These are phyloP conservation scores for Trichoderma gamsii DNA, from an alignment of 495 filamentous ascomycete species.

Conservation along the genomic window DNA sequence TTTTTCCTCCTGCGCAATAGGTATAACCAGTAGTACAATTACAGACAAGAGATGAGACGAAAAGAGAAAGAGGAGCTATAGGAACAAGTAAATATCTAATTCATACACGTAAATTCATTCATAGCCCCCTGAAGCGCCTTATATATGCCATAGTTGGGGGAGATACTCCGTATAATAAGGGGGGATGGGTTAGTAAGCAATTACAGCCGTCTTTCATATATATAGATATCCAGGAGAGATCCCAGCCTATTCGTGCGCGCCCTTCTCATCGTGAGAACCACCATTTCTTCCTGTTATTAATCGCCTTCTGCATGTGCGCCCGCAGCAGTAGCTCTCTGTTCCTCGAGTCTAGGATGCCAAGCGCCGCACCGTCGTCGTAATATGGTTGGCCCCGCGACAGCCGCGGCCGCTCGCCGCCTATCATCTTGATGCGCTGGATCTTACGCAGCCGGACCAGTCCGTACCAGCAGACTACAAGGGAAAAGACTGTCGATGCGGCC, in stretches of 20 bases:
- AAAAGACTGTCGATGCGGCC: conserved; percentile 61
- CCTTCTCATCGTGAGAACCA: conserved; percentile 1
- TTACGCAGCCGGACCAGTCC: conserved; percentile 75
- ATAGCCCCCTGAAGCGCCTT: neutral
- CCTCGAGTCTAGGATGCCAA: conserved; percentile 30
- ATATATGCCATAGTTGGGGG: neutral
- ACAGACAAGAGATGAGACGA: too few relatives aligned
- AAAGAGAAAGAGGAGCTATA: neutral
- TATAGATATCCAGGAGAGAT: too few relatives aligned
- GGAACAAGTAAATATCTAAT: neutral
- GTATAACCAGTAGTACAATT: too few relatives aligned
- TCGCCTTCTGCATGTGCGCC: conserved; percentile 29
- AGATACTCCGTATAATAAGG: too few relatives aligned
- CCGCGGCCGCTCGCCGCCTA: conserved; percentile 25
- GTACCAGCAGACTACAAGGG: conserved; percentile 67
- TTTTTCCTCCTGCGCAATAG: neutral
- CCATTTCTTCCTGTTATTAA: conserved; percentile 25
- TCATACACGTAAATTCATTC: too few relatives aligned
- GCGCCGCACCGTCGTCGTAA: conserved; percentile 32
- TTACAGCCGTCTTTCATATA: too few relatives aligned
- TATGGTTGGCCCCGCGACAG: conserved; percentile 26
- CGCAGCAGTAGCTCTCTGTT: conserved; percentile 32
- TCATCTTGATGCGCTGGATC: conserved; percentile 91
- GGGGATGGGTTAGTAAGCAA: too few relatives aligned
- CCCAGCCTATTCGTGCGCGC: too few relatives aligned